phyloP scores from a whole-genome alignment of 805 yeast genomes.

The Cyberlindnera meyerae region DNA sequence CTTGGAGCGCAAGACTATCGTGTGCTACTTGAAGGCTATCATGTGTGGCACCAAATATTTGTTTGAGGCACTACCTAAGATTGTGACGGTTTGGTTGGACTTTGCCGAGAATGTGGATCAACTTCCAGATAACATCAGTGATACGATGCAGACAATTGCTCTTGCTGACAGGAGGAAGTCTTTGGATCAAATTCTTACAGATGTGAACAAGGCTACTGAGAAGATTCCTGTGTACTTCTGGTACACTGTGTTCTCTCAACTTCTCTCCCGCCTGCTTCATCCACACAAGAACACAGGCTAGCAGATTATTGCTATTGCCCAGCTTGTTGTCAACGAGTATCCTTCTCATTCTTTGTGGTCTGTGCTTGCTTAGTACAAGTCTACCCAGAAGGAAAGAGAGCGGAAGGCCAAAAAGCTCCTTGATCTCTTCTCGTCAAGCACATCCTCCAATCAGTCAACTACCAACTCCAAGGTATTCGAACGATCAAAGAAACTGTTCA shows the following conservation, averaged over 20 bases:
- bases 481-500: conserved; percentile 25
- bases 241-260: conserved; percentile 82
- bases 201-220: conserved; percentile 39
- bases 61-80: conserved; percentile 82
- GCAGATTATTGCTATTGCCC: conserved; percentile 53
- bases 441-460: conserved; percentile 15
- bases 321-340: conserved; percentile 53
- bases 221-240: conserved; percentile 55
- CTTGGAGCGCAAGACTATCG: conserved; percentile 50
- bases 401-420: conserved; percentile 43
- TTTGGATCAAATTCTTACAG: conserved; percentile 43
- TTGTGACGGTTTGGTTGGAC: conserved; percentile 89
- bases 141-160: conserved; percentile 9
- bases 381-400: conserved; percentile 44
- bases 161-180: conserved; percentile 30
- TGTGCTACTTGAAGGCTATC: conserved; percentile 54
- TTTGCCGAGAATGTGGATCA: conserved; percentile 38
- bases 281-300: conserved; percentile 50
- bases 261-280: conserved; percentile 74
- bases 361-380: conserved; percentile 63
- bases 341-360: conserved; percentile 89
- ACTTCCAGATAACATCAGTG: conserved; percentile 18
- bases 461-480: conserved; percentile 17
- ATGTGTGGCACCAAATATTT: conserved; percentile 59
- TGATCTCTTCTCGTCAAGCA: conserved; percentile 24